Evolutionary conservation across 2,329 filamentous ascomycete genomes (phyloP).

Genomic region (Penicillium sp.): DNA sequence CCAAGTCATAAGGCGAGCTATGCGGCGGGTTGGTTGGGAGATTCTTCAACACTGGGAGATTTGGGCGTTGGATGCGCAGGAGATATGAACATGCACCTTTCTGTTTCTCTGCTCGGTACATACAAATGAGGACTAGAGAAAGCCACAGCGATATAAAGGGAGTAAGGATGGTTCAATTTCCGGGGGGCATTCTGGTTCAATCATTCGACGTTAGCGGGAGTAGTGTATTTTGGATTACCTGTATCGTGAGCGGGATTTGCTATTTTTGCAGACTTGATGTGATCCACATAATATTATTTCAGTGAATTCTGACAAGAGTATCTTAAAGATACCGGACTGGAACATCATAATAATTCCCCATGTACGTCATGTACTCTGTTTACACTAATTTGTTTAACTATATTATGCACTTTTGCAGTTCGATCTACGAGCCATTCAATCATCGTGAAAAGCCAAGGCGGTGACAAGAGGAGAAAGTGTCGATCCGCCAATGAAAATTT

Average conservation of each 20-base stretch:
- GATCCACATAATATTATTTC: neutral
- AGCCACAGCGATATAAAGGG: neutral
- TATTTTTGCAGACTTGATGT: neutral
- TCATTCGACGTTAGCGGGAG: neutral
- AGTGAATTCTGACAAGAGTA: neutral
- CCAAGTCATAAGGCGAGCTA: conserved; percentile 31
- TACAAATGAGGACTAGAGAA: neutral
- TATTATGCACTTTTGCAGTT: no score
- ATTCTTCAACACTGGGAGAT: conserved; percentile 44
- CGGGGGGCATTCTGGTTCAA: neutral
- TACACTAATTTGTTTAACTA: no score
- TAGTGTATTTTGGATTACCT: neutral
- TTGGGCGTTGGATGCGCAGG: conserved; percentile 44
- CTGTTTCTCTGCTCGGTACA: neutral
- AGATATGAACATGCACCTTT: conserved; percentile 18
- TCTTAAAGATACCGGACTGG: neutral
- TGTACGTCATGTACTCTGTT: no score
- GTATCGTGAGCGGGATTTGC: neutral
- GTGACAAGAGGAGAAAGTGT: no score
- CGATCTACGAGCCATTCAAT: no score
- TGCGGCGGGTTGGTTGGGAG: conserved; percentile 41
- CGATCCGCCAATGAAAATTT: no score
- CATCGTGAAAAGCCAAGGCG: no score
- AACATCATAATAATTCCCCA: no score
- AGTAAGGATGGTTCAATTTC: neutral